These are phyloP conservation scores for Endocladia muricata DNA, from an alignment of 31 red algal genomes.

Conservation along the genomic window DNA sequence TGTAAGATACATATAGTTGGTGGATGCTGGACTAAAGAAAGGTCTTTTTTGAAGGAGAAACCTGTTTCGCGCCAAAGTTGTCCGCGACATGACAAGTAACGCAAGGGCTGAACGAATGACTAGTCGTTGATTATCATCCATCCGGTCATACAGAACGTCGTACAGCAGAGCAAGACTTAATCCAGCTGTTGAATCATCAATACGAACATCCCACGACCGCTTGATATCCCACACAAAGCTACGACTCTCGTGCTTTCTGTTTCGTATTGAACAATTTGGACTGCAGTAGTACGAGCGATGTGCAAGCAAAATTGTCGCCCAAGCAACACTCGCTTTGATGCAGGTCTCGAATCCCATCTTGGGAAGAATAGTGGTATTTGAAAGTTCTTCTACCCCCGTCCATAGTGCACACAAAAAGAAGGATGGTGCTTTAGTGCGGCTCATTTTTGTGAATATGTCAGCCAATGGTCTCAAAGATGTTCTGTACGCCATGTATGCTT, in stretches of 20 bases:
- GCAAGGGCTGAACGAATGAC: slow-evolving; percentile 10
- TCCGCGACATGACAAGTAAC: slow-evolving; percentile 6
- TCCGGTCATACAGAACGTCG: slow-evolving; percentile 23
- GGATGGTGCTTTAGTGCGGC: background rate
- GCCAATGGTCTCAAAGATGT: background rate
- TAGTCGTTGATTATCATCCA: background rate
- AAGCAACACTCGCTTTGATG: slow-evolving; percentile 20
- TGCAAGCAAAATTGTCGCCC: slow-evolving; percentile 17
- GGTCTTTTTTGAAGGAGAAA: slow-evolving; percentile 15
- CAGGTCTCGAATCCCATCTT: slow-evolving; percentile 3
- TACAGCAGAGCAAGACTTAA: slow-evolving; percentile 18
- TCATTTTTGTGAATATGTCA: slow-evolving; percentile 7
- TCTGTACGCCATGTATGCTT: slow-evolving; percentile 11
- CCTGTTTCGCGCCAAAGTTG: slow-evolving; percentile 30
- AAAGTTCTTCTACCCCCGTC: slow-evolving; percentile 10
- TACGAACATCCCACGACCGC: background rate
- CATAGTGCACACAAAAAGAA: slow-evolving; percentile 31
- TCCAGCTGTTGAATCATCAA: slow-evolving; percentile 13
- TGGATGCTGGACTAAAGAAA: slow-evolving; percentile 7
- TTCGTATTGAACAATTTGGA: background rate
- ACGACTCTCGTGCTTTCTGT: background rate
- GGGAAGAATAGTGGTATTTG: slow-evolving; percentile 7
- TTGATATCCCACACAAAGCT: slow-evolving; percentile 6
- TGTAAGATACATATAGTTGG: slow-evolving; percentile 27
- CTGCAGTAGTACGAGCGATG: slow-evolving; percentile 17